phyloP scores from a whole-genome alignment of 2,329 filamentous ascomycete species.

The Botrytis porri region DNA sequence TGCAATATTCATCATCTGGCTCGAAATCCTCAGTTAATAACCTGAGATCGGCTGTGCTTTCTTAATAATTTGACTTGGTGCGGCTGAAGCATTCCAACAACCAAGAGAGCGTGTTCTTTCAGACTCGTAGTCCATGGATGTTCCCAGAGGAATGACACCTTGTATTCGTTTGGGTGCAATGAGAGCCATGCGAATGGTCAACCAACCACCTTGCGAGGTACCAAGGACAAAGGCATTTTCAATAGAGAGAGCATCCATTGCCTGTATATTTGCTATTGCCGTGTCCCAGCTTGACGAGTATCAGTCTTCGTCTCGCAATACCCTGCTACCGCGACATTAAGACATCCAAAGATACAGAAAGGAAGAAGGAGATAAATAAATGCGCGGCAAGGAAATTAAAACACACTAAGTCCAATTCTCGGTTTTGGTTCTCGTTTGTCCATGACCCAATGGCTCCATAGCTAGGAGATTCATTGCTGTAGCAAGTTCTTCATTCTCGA shows the following conservation, averaged over 20 bases:
- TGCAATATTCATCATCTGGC: slow-evolving; percentile 47
- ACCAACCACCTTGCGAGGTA: slow-evolving; percentile 53
- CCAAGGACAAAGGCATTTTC: slow-evolving; percentile 50
- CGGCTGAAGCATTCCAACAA: slow-evolving; percentile 49
- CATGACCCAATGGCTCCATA: slow-evolving; percentile 53
- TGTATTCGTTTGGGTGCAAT: slow-evolving; percentile 48
- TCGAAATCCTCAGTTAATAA: slow-evolving; percentile 46
- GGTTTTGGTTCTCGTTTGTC: slow-evolving; percentile 41
- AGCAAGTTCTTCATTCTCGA: slow-evolving; percentile 42
- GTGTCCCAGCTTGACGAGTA: slow-evolving; percentile 46
- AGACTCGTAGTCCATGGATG: slow-evolving; percentile 54
- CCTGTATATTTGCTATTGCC: slow-evolving; percentile 53
- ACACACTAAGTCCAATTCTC: slow-evolving; percentile 50
- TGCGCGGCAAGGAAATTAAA: not conserved
- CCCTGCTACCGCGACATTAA: not conserved
- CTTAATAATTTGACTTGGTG: slow-evolving; percentile 42
- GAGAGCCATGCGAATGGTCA: slow-evolving; percentile 50
- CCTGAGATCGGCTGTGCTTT: slow-evolving; percentile 33
- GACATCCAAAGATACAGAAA: not conserved
- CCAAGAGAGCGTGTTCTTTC: slow-evolving; percentile 45
- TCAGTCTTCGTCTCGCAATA: not conserved
- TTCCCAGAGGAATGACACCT: slow-evolving; percentile 49
- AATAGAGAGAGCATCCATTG: slow-evolving; percentile 50
- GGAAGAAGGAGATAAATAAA: not conserved
- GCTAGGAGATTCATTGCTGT: slow-evolving; percentile 48